These are phyloP conservation scores for Hirsutella minnesotensis DNA, from an alignment of 2,329 filamentous ascomycete species.

Conservation along the genomic window DNA sequence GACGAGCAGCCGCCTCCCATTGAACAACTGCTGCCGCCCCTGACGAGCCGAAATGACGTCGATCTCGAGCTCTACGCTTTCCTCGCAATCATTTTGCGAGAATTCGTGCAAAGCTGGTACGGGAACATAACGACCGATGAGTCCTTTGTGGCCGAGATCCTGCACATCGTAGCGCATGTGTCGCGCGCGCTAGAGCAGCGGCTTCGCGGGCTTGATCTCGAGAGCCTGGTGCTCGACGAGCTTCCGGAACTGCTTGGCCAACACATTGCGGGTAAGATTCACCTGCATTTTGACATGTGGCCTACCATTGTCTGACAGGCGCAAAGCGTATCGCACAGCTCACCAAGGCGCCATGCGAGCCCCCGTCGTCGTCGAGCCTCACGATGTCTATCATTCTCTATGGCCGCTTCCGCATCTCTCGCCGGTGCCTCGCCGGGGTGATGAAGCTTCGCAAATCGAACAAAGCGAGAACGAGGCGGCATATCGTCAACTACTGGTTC, in stretches of 20 bases:
- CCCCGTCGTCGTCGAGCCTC: constrained; percentile 49
- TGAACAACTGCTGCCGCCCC: constrained; percentile 72
- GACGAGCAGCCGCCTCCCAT: constrained; percentile 43
- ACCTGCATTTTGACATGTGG: neutral
- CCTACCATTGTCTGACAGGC: neutral
- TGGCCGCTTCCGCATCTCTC: constrained; percentile 71
- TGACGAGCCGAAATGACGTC: constrained; percentile 89
- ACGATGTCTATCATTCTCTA: constrained; percentile 70
- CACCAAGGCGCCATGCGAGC: constrained; percentile 44
- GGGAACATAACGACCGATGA: constrained; percentile 83
- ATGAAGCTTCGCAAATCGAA: constrained; percentile 36
- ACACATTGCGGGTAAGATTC: constrained; percentile 59
- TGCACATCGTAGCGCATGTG: constrained; percentile 86
- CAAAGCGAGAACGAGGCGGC: constrained; percentile 68
- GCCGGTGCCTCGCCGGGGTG: constrained; percentile 53
- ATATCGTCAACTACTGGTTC: constrained; percentile 82
- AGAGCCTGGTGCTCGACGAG: constrained; percentile 76
- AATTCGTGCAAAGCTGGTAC: constrained; percentile 92
- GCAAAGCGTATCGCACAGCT: constrained; percentile 60
- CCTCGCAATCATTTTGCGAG: constrained; percentile 77
- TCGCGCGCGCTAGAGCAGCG: constrained; percentile 81
- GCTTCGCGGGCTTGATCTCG: constrained; percentile 69
- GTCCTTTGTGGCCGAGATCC: constrained; percentile 73
- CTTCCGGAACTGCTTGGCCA: constrained; percentile 69
- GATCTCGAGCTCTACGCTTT: constrained; percentile 90